Evolutionary conservation across 331 rosid species (phyloP).

Genomic region (Acacia pycnantha): DNA sequence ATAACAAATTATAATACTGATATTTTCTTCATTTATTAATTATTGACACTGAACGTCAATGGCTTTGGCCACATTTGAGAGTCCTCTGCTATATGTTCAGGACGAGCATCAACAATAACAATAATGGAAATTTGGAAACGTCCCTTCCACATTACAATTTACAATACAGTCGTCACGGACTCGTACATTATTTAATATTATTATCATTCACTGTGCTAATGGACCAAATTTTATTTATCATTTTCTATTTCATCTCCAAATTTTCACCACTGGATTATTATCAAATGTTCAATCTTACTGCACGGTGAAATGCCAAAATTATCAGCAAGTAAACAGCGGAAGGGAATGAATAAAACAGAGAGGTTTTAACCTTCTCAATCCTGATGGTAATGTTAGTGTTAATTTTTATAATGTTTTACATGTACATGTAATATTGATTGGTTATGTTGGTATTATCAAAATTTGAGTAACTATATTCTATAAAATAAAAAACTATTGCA

Average conservation of each 20-base stretch:
- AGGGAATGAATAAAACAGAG: slow-evolving; percentile 1
- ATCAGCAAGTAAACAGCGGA: not conserved
- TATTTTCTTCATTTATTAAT: not conserved
- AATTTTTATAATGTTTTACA: no score
- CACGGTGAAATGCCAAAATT: not conserved
- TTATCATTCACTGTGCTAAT: not conserved
- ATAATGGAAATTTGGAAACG: not conserved
- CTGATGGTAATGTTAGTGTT: no score
- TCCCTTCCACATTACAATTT: not conserved
- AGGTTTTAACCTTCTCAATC: not conserved
- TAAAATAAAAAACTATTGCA: no score
- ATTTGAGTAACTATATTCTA: no score
- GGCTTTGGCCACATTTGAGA: not conserved
- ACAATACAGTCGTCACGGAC: not conserved
- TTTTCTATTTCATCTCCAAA: not conserved
- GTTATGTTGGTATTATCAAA: no score
- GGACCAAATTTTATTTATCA: not conserved
- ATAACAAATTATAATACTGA: not conserved
- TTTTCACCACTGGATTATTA: not conserved
- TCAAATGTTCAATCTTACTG: not conserved
- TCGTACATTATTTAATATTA: not conserved
- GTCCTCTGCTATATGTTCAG: not conserved
- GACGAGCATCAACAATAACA: not conserved
- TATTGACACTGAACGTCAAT: not conserved
- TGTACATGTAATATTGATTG: no score